A percentile compares a stretch with the other conserved stretches of the same genome.
phyloP scores from a whole-genome alignment of 2,329 filamentous ascomycete species.

The Fusarium newnesense region DNA sequence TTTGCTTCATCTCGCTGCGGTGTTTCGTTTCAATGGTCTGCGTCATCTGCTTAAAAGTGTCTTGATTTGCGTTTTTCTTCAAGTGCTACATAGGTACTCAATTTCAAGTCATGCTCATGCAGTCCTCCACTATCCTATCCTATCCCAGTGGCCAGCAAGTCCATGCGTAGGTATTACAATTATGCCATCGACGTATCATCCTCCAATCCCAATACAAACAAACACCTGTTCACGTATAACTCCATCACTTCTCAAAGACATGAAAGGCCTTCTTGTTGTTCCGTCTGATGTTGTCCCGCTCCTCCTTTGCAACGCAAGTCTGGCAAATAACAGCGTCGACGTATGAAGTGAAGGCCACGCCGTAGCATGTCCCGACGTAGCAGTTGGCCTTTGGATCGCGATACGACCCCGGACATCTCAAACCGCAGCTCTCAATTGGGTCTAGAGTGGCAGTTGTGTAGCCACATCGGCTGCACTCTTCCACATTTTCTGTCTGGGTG shows the following conservation, averaged over 20 bases:
- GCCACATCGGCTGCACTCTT: constrained; percentile 28
- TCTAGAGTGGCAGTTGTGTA: background rate
- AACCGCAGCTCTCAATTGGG: constrained; percentile 24
- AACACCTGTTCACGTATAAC: background rate
- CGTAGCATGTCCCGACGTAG: constrained; percentile 19
- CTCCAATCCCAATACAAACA: background rate
- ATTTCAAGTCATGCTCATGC: background rate
- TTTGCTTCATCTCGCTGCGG: background rate
- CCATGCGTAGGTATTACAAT: background rate
- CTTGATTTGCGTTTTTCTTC: background rate
- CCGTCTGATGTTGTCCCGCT: constrained; percentile 6
- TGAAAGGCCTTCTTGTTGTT: background rate
- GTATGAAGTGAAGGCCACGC: constrained; percentile 30
- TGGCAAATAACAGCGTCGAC: constrained; percentile 16
- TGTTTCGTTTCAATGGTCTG: background rate
- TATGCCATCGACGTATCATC: background rate
- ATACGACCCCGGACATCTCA: constrained; percentile 17
- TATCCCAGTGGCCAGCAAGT: background rate
- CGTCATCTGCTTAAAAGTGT: background rate
- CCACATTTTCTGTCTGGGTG: constrained; percentile 28
- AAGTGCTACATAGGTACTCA: background rate
- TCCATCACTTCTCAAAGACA: background rate
- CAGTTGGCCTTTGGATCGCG: constrained; percentile 14
- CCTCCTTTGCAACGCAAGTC: constrained; percentile 3
- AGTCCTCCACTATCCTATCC: background rate